Base-by-base conservation (phyloP, 164 flowering plant genomes). In the Vitis cinerea region DNA sequence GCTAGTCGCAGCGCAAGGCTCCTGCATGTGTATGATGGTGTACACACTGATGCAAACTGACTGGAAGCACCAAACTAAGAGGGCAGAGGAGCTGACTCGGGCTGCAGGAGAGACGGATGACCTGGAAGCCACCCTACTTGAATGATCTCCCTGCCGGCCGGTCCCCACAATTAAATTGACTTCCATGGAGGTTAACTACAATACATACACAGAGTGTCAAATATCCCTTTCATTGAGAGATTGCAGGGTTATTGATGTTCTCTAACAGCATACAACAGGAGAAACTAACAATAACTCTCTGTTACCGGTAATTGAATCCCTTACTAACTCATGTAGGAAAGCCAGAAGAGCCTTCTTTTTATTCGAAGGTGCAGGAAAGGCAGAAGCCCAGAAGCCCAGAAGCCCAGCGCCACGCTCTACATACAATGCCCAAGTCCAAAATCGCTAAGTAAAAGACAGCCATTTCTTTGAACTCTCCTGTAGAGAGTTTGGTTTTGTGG, bases 21-120 rank as follows among this genome's bases (percentile, higher is more conserved):
- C 85, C 0, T 85, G 91, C 72, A 1, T 78, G 65, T 19, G 47
- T 13, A 75, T 87, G 88, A 75, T 87, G 89, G 19, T 81, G 8
- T 80, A 70, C 23, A 74, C 80, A 12, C 71, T 85, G 76, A 15
- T 65, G 8, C 52, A 30, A 11, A 87, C 86, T 1, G 85, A 84
- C 31, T 85, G 91, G 91, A 80, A 68, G 59, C 78, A 82, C 10
- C 82, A 85, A 66, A 80, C 75, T 7, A 77, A 71, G 65, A 73
- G 84, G 59, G 87, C 88, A 0, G 78, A 73, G 61, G 84, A 85
- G 73, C 74, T 83, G n/a, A 77, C 87, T 7, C 29, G 19, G 10
- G 67, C 67, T 10, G 76, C 68, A n/a, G 77, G 59, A 14, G 71
- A 71, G 0, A 50, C 37, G 13, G 64, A 72, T 3, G 85, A 83